Percentiles rank a stretch among this genome's conserved stretches.
phyloP scores from a whole-genome alignment of 164 flowering plant species.

The Vitis amurensis region DNA sequence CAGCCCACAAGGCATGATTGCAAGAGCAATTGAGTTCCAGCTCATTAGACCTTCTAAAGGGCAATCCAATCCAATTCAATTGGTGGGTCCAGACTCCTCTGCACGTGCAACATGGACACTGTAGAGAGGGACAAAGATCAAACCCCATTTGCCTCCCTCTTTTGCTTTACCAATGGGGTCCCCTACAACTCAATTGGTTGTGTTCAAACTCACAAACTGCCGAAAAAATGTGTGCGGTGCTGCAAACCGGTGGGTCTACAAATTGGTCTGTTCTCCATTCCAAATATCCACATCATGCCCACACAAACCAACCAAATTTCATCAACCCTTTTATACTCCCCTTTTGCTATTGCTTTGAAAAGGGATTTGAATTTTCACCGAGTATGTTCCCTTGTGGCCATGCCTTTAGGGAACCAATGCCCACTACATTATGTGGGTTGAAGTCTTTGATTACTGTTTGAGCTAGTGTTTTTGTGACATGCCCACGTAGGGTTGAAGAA shows the following conservation, averaged over 20 bases:
- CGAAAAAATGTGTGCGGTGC: not conserved
- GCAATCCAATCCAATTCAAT: not conserved
- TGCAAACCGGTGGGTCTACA: not conserved
- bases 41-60: constrained; percentile 8
- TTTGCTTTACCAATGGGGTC: not conserved
- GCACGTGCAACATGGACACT: constrained; percentile 26
- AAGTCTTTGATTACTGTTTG: not conserved
- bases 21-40: constrained; percentile 19
- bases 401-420: constrained; percentile 32
- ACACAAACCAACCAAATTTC: constrained; percentile 5
- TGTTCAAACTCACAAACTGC: not conserved
- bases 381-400: constrained; percentile 25
- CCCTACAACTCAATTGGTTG: not conserved
- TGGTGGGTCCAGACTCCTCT: constrained; percentile 9
- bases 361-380: constrained; percentile 10
- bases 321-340: not conserved
- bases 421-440: constrained; percentile 6
- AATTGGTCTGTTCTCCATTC: constrained; percentile 19
- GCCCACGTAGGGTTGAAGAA: constrained; percentile 6
- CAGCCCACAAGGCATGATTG: constrained; percentile 8
- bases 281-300: constrained; percentile 28
- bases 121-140: not conserved
- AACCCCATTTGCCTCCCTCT: constrained; percentile 2
- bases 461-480: not conserved
- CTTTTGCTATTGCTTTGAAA: constrained; percentile 10